Conservation (phyloP, 1,284 basidiomycete species). For the Melampsora larici-populina region DNA sequence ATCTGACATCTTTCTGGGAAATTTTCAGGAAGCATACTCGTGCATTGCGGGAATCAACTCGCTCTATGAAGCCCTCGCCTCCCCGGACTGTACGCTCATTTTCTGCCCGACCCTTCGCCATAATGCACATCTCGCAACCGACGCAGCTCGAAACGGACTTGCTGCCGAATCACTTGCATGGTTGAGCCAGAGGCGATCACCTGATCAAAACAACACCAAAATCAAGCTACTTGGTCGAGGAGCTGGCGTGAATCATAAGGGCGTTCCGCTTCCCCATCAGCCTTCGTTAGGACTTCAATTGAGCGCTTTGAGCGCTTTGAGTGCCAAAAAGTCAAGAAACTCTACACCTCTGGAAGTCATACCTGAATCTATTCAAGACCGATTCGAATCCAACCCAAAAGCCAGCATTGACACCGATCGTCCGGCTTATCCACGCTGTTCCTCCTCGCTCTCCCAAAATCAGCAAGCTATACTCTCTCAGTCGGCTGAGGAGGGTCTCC, state of each 20-base stretch:
- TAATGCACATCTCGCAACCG: conserved; percentile 4
- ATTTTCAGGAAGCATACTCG: conserved; percentile 17
- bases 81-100: conserved; percentile 18
- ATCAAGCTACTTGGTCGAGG: not conserved
- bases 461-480: too few species aligned
- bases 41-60: conserved; percentile 3
- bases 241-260: not conserved
- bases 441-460: too few species aligned
- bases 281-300: not conserved
- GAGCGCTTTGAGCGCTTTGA: not conserved
- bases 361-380: too few species aligned
- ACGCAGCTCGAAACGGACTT: conserved; percentile 25
- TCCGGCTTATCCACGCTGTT: not conserved
- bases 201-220: not conserved
- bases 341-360: not conserved
- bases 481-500: too few species aligned
- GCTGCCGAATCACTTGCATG: conserved; percentile 15
- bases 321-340: not conserved
- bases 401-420: not conserved
- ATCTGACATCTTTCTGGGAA: not conserved
- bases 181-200: not conserved
- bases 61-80: conserved; percentile 17
- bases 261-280: not conserved
- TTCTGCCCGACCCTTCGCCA: conserved; percentile 23
- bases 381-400: not conserved